These are phyloP conservation scores for Aspergillus fumigatus DNA, from an alignment of 2,329 filamentous ascomycete species.

Conservation along the genomic window DNA sequence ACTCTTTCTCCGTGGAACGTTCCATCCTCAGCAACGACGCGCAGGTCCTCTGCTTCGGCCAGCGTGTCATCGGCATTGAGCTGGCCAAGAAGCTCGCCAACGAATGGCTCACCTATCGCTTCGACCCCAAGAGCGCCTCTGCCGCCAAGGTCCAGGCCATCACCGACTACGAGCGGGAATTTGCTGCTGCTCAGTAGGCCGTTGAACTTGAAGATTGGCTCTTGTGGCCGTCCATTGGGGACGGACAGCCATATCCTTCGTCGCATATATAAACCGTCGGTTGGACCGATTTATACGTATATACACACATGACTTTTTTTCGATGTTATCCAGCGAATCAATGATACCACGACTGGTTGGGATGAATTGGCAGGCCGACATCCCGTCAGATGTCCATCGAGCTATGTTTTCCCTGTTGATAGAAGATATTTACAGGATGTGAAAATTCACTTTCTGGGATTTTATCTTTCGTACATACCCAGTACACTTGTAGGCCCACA, in stretches of 20 bases:
- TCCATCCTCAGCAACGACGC: slow-evolving; percentile 79
- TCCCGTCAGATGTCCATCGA: slow-evolving; percentile 1
- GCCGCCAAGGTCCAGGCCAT: slow-evolving; percentile 56
- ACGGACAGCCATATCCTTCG: background rate
- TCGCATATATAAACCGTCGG: background rate
- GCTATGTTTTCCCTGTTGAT: background rate
- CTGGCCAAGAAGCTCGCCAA: slow-evolving; percentile 69
- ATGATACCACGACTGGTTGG: slow-evolving; percentile 28
- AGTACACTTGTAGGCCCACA: too few relatives aligned
- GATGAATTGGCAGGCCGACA: slow-evolving; percentile 16
- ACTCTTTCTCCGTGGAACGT: slow-evolving; percentile 77
- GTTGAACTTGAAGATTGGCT: too few relatives aligned
- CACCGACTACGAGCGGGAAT: slow-evolving; percentile 40
- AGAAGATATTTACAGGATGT: background rate
- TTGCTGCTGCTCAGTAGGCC: slow-evolving; percentile 15
- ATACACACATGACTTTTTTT: slow-evolving; percentile 5
- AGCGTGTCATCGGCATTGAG: slow-evolving; percentile 77
- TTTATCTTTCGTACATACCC: too few relatives aligned
- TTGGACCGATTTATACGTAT: background rate
- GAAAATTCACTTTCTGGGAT: too few relatives aligned
- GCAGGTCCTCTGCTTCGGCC: slow-evolving; percentile 81
- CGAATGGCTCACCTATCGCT: slow-evolving; percentile 81
- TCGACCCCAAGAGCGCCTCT: slow-evolving; percentile 63
- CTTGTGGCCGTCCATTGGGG: too few relatives aligned
- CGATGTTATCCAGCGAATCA: slow-evolving; percentile 17